These are phyloP conservation scores for Globisporangium nodosum DNA, from an alignment of 352 stramenopile genomes.

Conservation along the genomic window DNA sequence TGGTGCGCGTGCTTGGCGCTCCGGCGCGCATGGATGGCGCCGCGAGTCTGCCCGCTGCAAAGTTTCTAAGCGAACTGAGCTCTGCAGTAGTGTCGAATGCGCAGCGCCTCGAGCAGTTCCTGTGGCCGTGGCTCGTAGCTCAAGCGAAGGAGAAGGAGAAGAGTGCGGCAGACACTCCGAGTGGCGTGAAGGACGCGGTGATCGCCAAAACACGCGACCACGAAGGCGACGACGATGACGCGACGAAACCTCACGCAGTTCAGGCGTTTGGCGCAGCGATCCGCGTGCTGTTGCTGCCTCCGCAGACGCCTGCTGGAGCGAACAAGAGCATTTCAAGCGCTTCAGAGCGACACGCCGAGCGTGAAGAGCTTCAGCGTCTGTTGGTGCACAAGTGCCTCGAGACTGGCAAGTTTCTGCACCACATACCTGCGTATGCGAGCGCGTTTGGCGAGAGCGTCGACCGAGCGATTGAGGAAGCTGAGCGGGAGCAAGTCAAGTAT, in stretches of 20 bases:
- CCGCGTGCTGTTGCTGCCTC: constrained; percentile 10
- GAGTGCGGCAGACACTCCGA: not conserved
- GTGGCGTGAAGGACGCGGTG: not conserved
- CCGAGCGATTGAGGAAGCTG: not conserved
- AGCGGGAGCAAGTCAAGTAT: not conserved
- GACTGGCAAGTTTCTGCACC: constrained; percentile 28
- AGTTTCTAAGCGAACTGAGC: constrained; percentile 53
- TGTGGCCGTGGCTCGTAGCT: constrained; percentile 50
- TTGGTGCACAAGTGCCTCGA: constrained; percentile 36
- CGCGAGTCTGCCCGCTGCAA: constrained; percentile 30
- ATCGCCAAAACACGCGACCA: not conserved
- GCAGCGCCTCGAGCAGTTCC: constrained; percentile 33
- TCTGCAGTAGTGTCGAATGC: constrained; percentile 23
- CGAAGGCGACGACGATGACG: not conserved
- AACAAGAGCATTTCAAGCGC: constrained; percentile 17
- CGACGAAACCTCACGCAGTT: constrained; percentile 1
- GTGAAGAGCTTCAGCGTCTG: constrained; percentile 32
- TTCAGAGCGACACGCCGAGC: constrained; percentile 24
- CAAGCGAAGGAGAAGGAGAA: constrained; percentile 6
- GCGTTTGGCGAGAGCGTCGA: constrained; percentile 10
- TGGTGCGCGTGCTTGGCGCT: constrained; percentile 3
- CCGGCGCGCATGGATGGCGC: not conserved
- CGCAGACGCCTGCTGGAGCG: constrained; percentile 6
- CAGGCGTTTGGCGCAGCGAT: constrained; percentile 14
- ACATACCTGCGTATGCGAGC: constrained; percentile 24